Evolutionary conservation across 495 filamentous ascomycete species (phyloP).

Genomic region (Hypoxylon lienhwacheense): DNA sequence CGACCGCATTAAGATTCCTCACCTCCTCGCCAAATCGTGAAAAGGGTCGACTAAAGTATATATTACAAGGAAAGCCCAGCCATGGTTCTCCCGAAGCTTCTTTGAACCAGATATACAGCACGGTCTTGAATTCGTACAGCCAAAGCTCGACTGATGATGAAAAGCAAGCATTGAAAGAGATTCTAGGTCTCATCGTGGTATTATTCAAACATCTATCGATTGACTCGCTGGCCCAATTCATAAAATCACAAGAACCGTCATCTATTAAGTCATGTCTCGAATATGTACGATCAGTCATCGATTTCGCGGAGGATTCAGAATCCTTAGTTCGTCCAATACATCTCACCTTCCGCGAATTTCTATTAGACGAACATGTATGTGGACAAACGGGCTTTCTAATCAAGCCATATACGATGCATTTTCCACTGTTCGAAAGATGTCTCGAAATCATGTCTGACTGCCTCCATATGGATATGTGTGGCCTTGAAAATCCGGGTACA

Average conservation of each 20-base stretch:
- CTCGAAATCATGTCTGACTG: slow-evolving; percentile 10
- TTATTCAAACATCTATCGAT: slow-evolving; percentile 8
- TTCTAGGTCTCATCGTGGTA: slow-evolving; percentile 5
- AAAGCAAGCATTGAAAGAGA: slow-evolving; percentile 7
- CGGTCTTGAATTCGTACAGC: slow-evolving; percentile 3
- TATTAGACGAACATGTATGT: slow-evolving; percentile 1
- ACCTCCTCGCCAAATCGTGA: neutral
- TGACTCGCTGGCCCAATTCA: neutral
- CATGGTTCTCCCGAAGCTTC: neutral
- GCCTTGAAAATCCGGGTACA: slow-evolving; percentile 3
- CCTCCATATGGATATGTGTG: slow-evolving; percentile 16
- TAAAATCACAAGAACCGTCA: neutral
- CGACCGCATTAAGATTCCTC: slow-evolving; percentile 10
- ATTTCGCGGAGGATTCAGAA: neutral
- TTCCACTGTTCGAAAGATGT: slow-evolving; percentile 4
- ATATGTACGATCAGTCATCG: slow-evolving; percentile 6
- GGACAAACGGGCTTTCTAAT: neutral
- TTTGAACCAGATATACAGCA: slow-evolving; percentile 3
- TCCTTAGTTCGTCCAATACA: neutral
- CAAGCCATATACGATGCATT: neutral
- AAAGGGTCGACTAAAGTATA: neutral
- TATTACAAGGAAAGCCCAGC: neutral
- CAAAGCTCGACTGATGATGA: neutral
- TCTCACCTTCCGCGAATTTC: slow-evolving; percentile 17
- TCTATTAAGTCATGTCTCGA: neutral